Evolutionary conservation across 495 filamentous ascomycete genomes (phyloP), one percentile per base, ranked within the genome.

Genomic region (Trypethelium eluteriae): DNA sequence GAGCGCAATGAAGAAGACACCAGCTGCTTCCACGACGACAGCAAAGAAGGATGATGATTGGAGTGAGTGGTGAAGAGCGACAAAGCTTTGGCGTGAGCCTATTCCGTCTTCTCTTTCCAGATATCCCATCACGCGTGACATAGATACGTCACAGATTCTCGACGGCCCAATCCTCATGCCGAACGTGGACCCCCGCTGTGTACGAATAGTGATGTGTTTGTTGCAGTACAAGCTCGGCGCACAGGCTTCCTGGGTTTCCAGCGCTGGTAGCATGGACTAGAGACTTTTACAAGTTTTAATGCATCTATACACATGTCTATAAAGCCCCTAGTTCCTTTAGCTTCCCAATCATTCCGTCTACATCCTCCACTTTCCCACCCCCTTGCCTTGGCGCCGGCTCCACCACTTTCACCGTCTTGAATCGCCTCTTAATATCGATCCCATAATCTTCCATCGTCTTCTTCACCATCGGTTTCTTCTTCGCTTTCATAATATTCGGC

Each of bases 401-500:
- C 90, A 71, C 41, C 70, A 76, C 92, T 82, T 89, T 90, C 66
- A 97, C 62, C 62, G 90, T 89, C 87, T 92, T 95, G 77, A 98
- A 79, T 73, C 93, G 81, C 76, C 80, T 86, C 77, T 81, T 81
- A 62, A 85, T 81, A 73, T 91, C 86, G 9, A 92, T 82, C 0
- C 90, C 92, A 76, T 87, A 88, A 75, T 98, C 93, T 62, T 76
- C 84, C 75, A 96, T 74, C 61, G 80, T 89, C 84, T 89, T 89
- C 88, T 96, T 98, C 77, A 92, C 90, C 71, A 98, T 73, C 71
- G 89, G 88, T 87, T 98, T 98, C 89, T 98, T 98, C 89, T 98
- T 98, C 64, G 94, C 94, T 86, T 97, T 98, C 95, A 98, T 98
- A 67, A 98, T 98, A 78, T 97, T 97, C 71, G 91, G 93, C 82